phyloP scores from a whole-genome alignment of 2,329 filamentous ascomycete species.

The Aspergillus sp. region DNA sequence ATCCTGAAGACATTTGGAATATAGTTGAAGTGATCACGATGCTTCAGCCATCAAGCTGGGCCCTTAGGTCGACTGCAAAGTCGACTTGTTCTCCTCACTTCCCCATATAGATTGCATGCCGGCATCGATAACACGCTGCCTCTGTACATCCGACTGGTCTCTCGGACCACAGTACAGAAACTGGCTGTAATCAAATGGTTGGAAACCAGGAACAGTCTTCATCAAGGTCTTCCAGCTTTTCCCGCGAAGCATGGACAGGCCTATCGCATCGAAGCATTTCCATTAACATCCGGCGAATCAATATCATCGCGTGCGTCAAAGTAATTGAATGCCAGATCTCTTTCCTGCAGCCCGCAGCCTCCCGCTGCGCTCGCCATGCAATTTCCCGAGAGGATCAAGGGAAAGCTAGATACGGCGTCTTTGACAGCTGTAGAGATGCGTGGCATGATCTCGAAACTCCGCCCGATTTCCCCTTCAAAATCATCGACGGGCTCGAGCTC shows the following conservation, averaged over 20 bases:
- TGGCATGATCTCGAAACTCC: conserved; percentile 46
- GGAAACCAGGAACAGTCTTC: conserved; percentile 38
- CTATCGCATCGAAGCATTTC: conserved; percentile 45
- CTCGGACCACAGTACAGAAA: conserved; percentile 35
- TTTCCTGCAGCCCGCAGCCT: conserved; percentile 38
- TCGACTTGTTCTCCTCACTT: conserved; percentile 18
- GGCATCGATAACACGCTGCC: conserved; percentile 35
- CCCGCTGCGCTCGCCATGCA: conserved; percentile 44
- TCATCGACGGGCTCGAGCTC: conserved; percentile 37
- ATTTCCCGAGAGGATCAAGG: conserved; percentile 46
- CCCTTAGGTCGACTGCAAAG: conserved; percentile 20
- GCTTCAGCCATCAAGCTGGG: background rate
- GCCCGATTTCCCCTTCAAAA: conserved; percentile 48
- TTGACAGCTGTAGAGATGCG: conserved; percentile 41
- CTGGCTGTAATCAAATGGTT: conserved; percentile 19
- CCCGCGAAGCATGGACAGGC: conserved; percentile 42
- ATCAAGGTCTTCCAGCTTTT: conserved; percentile 37
- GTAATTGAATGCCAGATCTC: conserved; percentile 42
- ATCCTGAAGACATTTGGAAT: too few relatives aligned
- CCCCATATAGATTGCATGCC: conserved; percentile 39
- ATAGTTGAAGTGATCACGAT: too few relatives aligned
- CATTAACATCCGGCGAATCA: conserved; percentile 40
- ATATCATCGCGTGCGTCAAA: conserved; percentile 53
- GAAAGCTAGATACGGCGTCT: conserved; percentile 39
- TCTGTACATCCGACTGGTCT: conserved; percentile 35